A percentile compares a stretch with the other conserved stretches of the same genome.
phyloP scores from a whole-genome alignment of 257 asterid genomes.

The Lavandula angustifolia region DNA sequence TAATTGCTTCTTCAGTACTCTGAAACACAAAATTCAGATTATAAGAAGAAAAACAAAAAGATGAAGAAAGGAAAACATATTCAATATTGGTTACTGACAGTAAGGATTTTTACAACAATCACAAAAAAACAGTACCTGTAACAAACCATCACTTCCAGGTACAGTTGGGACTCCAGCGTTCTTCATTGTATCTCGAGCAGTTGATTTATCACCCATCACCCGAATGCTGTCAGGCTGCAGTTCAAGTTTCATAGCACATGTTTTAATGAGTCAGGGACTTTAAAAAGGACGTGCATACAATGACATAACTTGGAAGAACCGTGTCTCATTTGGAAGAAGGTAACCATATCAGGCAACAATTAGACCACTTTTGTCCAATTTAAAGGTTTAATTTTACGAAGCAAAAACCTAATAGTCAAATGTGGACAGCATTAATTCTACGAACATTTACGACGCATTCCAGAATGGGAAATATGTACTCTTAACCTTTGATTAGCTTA shows the following conservation, averaged over 20 bases:
- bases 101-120: too few species aligned
- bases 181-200: constrained; percentile 99
- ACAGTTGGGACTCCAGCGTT: constrained; percentile 99
- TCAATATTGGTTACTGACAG: too few species aligned
- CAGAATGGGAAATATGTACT: not conserved
- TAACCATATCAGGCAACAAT: constrained; percentile 1
- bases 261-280: not conserved
- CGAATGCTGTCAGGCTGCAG: constrained; percentile 94
- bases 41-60: constrained; percentile 1
- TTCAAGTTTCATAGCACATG: constrained; percentile 21
- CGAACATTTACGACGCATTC: not conserved
- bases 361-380: not conserved
- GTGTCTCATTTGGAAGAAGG: not conserved
- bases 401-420: not conserved
- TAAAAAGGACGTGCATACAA: not conserved
- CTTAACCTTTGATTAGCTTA: not conserved
- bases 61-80: not conserved
- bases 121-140: constrained; percentile 52
- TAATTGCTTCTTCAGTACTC: constrained; percentile 91
- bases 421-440: not conserved
- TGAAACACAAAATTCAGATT: constrained; percentile 38
- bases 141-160: constrained; percentile 95
- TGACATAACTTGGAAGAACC: constrained; percentile 20
- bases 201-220: constrained; percentile 98
- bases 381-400: not conserved